Evolutionary conservation across 139 green algal species (phyloP).

Genomic region (Diplosphaera chodatii): DNA sequence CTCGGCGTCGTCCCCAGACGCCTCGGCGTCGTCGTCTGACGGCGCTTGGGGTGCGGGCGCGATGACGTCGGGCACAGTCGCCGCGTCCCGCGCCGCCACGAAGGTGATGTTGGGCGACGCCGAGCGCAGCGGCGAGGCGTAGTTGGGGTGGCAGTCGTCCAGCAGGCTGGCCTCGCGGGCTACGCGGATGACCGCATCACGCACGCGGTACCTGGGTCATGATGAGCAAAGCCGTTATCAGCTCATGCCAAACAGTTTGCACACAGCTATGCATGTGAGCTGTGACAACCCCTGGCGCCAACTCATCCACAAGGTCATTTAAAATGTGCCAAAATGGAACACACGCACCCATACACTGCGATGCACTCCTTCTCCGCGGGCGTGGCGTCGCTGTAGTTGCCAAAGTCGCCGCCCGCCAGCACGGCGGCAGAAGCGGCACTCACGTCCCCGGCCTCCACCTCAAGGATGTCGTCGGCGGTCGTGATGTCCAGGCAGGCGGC

Average conservation of each 20-base stretch:
- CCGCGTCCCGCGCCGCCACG: too few relatives aligned
- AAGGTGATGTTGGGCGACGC: too few relatives aligned
- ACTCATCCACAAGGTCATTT: too few relatives aligned
- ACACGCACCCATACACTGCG: conserved; percentile 20
- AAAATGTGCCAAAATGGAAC: too few relatives aligned
- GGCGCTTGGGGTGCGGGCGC: too few relatives aligned
- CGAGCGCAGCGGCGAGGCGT: not conserved
- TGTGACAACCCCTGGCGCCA: too few relatives aligned
- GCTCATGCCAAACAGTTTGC: too few relatives aligned
- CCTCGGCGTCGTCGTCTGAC: too few relatives aligned
- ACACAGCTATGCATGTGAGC: too few relatives aligned
- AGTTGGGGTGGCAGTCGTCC: conserved; percentile 14
- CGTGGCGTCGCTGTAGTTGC: conserved; percentile 1
- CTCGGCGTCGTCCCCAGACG: too few relatives aligned
- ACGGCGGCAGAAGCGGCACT: not conserved
- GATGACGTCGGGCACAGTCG: too few relatives aligned
- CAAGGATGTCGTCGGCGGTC: conserved; percentile 4
- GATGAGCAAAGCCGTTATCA: too few relatives aligned
- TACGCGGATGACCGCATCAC: conserved; percentile 3
- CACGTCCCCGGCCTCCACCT: conserved; percentile 15
- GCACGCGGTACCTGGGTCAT: conserved; percentile 2
- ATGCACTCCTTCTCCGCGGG: conserved; percentile 15
- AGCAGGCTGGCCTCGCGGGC: conserved; percentile 12
- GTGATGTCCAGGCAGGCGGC: conserved; percentile 9
- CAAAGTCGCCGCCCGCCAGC: conserved; percentile 10